A percentile compares a stretch with the other conserved stretches of the same genome.
Conservation (phyloP, 352 stramenopile genomes). For the Globisporangium yorkense region DNA sequence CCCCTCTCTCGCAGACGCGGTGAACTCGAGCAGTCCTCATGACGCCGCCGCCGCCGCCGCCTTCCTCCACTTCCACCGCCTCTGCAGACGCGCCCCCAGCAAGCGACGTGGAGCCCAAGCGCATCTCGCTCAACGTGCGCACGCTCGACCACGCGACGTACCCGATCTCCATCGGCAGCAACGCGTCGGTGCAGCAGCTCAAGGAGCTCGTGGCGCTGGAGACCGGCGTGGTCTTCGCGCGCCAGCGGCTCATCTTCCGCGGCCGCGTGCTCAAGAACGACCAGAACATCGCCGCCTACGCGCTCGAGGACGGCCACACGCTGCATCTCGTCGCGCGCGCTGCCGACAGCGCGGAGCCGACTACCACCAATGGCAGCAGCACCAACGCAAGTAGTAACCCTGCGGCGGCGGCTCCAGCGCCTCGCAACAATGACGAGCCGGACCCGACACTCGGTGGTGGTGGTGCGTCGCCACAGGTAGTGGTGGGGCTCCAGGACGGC, state of each 20-base stretch:
- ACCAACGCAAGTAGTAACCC: not conserved
- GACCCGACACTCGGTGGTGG: conserved; percentile 36
- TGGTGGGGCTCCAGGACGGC: conserved; percentile 72
- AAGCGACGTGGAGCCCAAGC: conserved; percentile 7
- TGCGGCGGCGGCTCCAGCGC: not conserved
- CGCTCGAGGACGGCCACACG: conserved; percentile 78
- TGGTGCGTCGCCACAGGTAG: conserved; percentile 22
- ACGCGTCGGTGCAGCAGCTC: conserved; percentile 67
- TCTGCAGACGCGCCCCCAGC: not conserved
- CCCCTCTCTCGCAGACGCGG: no score
- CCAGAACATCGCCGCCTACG: conserved; percentile 61
- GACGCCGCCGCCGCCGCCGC: no score
- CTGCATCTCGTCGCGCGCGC: conserved; percentile 73
- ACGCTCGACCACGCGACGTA: conserved; percentile 83
- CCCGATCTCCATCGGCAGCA: conserved; percentile 50
- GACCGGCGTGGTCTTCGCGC: conserved; percentile 65
- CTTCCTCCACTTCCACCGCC: no score
- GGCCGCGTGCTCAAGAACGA: conserved; percentile 87
- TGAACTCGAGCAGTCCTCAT: no score
- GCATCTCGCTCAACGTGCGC: conserved; percentile 71
- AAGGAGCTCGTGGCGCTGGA: conserved; percentile 63
- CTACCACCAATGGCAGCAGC: not conserved
- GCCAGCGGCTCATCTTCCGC: conserved; percentile 82
- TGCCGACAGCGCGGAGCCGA: conserved; percentile 10
- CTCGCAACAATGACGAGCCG: conserved; percentile 63